phyloP scores from a whole-genome alignment of 2,329 filamentous ascomycete species.

The Botryotinia convoluta region DNA sequence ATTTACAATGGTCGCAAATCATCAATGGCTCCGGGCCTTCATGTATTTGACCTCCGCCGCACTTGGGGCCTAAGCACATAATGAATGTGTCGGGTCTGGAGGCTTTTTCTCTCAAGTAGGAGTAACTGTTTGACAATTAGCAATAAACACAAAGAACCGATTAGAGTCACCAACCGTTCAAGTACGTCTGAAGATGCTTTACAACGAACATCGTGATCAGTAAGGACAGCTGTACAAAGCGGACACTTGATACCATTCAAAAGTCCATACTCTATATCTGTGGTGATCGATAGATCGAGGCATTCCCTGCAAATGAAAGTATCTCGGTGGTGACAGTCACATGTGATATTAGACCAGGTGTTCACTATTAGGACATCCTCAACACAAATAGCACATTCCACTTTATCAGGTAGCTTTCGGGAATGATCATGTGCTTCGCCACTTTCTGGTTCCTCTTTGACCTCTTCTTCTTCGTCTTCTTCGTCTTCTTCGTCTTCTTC shows the following conservation, averaged over 20 bases:
- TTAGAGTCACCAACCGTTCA: background rate
- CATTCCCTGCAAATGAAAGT: background rate
- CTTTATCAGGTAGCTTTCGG: background rate
- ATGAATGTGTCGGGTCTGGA: slow-evolving; percentile 2
- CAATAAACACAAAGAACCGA: background rate
- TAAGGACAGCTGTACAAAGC: background rate
- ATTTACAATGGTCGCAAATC: slow-evolving; percentile 28
- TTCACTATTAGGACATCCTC: background rate
- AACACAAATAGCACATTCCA: slow-evolving; percentile 4
- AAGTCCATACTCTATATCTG: background rate
- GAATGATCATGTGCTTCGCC: background rate
- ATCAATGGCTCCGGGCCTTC: slow-evolving; percentile 25
- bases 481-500: background rate
- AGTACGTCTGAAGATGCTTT: background rate
- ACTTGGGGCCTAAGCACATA: slow-evolving; percentile 26
- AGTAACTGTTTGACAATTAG: background rate
- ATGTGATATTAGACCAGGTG: background rate
- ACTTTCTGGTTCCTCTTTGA: background rate
- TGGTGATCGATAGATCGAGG: slow-evolving; percentile 4
- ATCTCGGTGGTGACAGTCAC: background rate
- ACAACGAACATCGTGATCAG: background rate
- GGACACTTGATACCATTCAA: slow-evolving; percentile 15
- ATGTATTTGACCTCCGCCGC: slow-evolving; percentile 27
- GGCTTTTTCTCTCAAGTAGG: background rate
- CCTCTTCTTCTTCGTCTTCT: background rate